Percentiles rank a stretch among this genome's conserved stretches.
phyloP scores from a whole-genome alignment of 2,329 filamentous ascomycete species.

The Ophiostoma populinum region DNA sequence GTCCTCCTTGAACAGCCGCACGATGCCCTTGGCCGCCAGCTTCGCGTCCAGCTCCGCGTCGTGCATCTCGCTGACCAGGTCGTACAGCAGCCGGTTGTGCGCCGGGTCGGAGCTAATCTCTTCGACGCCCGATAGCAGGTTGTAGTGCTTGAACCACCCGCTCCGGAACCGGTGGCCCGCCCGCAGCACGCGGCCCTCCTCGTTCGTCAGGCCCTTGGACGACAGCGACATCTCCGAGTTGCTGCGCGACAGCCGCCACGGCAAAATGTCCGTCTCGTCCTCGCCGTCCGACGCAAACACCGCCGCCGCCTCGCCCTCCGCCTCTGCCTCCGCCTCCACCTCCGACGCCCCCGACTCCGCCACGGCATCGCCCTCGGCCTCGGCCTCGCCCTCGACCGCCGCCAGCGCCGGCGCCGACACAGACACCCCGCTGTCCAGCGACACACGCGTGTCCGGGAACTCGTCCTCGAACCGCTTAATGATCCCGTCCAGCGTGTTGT shows the following conservation, averaged over 20 bases:
- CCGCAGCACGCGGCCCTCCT: constrained; percentile 38
- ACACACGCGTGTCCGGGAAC: constrained; percentile 67
- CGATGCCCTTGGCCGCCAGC: constrained; percentile 38
- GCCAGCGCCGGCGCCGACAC: constrained; percentile 11
- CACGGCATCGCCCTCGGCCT: constrained; percentile 9
- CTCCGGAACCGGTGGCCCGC: constrained; percentile 39
- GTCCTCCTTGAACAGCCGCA: constrained; percentile 43
- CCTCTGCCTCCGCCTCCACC: constrained; percentile 1
- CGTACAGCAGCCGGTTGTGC: constrained; percentile 35
- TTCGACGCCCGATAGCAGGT: constrained; percentile 29
- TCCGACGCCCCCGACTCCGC: constrained; percentile 14
- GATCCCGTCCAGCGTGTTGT: constrained; percentile 74
- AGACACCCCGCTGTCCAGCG: constrained; percentile 16
- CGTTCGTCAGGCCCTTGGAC: constrained; percentile 35
- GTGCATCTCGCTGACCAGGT: constrained; percentile 44
- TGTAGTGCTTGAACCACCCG: constrained; percentile 34
- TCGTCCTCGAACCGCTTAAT: constrained; percentile 94
- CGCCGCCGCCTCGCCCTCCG: constrained; percentile 15
- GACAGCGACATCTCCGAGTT: constrained; percentile 33
- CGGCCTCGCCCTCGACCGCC: constrained; percentile 1
- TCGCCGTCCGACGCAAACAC: constrained; percentile 27
- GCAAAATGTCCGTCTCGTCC: constrained; percentile 28
- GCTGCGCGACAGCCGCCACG: constrained; percentile 28
- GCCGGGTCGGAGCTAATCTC: constrained; percentile 33
- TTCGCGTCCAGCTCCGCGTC: constrained; percentile 38